phyloP scores from a whole-genome alignment of 768 basidiomycete species.

The Termitomyces sp. region DNA sequence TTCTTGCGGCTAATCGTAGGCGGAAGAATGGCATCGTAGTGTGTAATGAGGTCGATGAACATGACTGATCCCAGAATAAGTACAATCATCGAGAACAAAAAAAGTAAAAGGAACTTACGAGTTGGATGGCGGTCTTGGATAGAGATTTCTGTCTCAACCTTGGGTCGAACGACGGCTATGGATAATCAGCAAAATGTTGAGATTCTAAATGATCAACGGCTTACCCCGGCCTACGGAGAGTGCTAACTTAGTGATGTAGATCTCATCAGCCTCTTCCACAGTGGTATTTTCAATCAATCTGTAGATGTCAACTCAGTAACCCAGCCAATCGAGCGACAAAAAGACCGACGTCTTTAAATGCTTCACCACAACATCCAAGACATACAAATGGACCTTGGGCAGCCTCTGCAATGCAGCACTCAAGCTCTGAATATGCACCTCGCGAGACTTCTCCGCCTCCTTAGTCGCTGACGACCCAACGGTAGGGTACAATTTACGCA shows the following conservation, averaged over 20 bases:
- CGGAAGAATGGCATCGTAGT: conserved; percentile 73
- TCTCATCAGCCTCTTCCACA: conserved; percentile 68
- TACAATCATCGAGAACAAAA: neutral
- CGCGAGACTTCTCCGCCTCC: conserved; percentile 51
- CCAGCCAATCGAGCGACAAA: neutral
- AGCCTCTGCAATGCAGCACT: conserved; percentile 61
- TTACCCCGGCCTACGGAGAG: conserved; percentile 83
- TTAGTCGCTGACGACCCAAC: conserved; percentile 53
- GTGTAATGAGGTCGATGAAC: conserved; percentile 80
- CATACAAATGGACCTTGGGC: conserved; percentile 76
- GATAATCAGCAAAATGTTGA: conserved; percentile 3
- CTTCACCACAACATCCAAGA: conserved; percentile 72
- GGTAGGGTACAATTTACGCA: conserved; percentile 81
- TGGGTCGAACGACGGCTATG: conserved; percentile 78
- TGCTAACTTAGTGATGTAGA: conserved; percentile 85
- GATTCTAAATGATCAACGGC: conserved; percentile 23
- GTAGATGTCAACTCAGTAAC: conserved; percentile 8
- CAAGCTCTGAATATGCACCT: conserved; percentile 63
- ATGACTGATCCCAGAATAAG: conserved; percentile 46
- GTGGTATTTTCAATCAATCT: conserved; percentile 71
- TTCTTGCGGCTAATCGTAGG: conserved; percentile 83
- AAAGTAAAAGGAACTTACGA: conserved; percentile 37
- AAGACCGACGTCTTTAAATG: conserved; percentile 67
- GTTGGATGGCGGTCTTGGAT: conserved; percentile 90
- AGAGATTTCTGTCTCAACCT: conserved; percentile 76